Percentiles rank a stretch among this genome's conserved stretches.
Evolutionary conservation across 441 rosid species (phyloP).

Genomic region (Raphanus hybrid): DNA sequence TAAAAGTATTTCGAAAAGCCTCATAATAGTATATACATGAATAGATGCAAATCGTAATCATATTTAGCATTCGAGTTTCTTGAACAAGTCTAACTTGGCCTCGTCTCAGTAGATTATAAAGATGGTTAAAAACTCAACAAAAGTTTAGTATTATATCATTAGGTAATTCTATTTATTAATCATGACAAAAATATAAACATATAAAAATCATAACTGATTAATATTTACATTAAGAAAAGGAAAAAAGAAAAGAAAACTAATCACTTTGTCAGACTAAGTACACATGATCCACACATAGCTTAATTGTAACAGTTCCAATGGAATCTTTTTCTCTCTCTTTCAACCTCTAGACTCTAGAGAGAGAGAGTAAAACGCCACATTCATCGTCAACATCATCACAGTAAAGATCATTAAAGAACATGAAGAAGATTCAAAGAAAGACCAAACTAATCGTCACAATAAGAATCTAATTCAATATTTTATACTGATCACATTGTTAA

Average conservation of each 20-base stretch:
- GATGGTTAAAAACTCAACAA: too few relatives aligned
- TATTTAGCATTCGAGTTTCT: too few relatives aligned
- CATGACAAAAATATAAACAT: too few relatives aligned
- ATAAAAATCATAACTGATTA: background rate
- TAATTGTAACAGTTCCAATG: constrained; percentile 52
- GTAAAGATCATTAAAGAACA: constrained; percentile 21
- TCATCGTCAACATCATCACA: constrained; percentile 26
- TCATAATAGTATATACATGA: too few relatives aligned
- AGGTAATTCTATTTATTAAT: too few relatives aligned
- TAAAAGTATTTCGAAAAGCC: too few relatives aligned
- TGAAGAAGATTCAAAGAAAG: constrained; percentile 21
- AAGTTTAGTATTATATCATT: too few relatives aligned
- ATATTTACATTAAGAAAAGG: background rate
- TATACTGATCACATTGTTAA: background rate
- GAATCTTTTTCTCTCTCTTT: constrained; percentile 45
- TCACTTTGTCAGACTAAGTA: constrained; percentile 42
- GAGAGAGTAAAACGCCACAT: constrained; percentile 29
- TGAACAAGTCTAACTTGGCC: too few relatives aligned
- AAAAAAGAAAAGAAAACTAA: constrained; percentile 17
- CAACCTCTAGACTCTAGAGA: constrained; percentile 21
- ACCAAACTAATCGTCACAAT: constrained; percentile 23
- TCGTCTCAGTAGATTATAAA: too few relatives aligned
- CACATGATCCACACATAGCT: constrained; percentile 53
- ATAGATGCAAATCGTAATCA: too few relatives aligned
- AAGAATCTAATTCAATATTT: constrained; percentile 37